Evolutionary conservation across 2,329 filamentous ascomycete genomes (phyloP).

Genomic region (Fusarium caatingaense): DNA sequence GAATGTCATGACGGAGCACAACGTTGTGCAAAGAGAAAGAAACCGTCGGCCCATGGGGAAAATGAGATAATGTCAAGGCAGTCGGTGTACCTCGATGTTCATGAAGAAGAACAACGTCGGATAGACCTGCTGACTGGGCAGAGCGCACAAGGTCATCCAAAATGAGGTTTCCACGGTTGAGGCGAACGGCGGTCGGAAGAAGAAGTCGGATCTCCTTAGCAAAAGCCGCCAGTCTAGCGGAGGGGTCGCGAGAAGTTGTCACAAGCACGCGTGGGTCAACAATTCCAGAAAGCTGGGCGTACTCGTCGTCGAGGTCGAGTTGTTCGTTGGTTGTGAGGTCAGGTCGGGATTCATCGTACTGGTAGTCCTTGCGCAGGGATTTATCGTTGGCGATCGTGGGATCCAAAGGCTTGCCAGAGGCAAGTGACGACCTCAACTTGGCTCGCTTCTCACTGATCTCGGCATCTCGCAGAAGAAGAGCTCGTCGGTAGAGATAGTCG

Average conservation of each 20-base stretch:
- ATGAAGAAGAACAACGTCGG: conserved; percentile 87
- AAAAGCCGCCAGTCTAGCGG: conserved; percentile 85
- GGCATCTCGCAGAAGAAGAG: conserved; percentile 87
- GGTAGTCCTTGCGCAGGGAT: conserved; percentile 84
- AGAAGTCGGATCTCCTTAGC: conserved; percentile 90
- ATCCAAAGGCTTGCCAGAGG: conserved; percentile 87
- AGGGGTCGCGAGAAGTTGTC: conserved; percentile 90
- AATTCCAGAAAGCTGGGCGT: conserved; percentile 88
- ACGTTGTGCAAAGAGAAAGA: conserved; percentile 94
- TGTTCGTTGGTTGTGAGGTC: conserved; percentile 75
- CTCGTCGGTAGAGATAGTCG: conserved; percentile 84
- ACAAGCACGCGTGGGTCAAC: conserved; percentile 90
- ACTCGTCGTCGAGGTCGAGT: conserved; percentile 87
- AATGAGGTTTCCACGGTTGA: conserved; percentile 93
- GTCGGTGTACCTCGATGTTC: conserved; percentile 95
- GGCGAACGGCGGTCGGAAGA: conserved; percentile 83
- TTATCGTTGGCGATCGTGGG: conserved; percentile 88
- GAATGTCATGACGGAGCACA: conserved; percentile 91
- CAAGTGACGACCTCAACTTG: conserved; percentile 85
- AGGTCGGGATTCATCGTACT: conserved; percentile 87
- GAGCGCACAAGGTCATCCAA: conserved; percentile 86
- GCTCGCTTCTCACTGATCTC: conserved; percentile 93
- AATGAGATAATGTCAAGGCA: conserved; percentile 85
- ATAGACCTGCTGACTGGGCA: conserved; percentile 82
- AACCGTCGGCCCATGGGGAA: conserved; percentile 83